Conservation (phyloP, 495 filamentous ascomycete species). For the Tuber magnatum region DNA sequence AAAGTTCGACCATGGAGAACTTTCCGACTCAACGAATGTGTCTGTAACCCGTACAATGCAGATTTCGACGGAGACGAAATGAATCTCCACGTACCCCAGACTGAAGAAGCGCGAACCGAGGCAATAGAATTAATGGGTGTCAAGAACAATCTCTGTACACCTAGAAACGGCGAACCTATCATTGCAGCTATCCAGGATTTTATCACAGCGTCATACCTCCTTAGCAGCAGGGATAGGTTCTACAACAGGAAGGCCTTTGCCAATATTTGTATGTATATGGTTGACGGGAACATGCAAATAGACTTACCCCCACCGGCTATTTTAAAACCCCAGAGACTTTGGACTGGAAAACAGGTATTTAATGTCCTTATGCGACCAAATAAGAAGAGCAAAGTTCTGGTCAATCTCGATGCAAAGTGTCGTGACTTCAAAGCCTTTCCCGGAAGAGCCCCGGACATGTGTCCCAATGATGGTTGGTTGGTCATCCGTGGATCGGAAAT, state of each 20-base stretch:
- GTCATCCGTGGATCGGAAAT: constrained; percentile 93
- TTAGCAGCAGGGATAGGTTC: constrained; percentile 90
- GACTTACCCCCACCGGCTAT: constrained; percentile 82
- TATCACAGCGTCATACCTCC: constrained; percentile 85
- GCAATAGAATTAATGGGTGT: constrained; percentile 97
- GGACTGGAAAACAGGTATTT: constrained; percentile 98
- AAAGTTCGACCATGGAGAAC: constrained; percentile 93
- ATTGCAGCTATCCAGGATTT: constrained; percentile 98
- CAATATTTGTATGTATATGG: constrained; percentile 89
- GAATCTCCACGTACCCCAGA: constrained; percentile 97
- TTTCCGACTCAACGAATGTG: constrained; percentile 95
- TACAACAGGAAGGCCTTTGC: constrained; percentile 78
- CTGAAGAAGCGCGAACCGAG: constrained; percentile 90
- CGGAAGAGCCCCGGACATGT: constrained; percentile 61
- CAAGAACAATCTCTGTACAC: constrained; percentile 88
- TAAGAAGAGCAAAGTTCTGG: constrained; percentile 64
- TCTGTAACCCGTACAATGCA: constrained; percentile 96
- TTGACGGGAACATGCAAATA: constrained; percentile 67
- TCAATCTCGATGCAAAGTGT: constrained; percentile 90
- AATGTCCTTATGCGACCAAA: constrained; percentile 92
- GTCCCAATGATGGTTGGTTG: constrained; percentile 75
- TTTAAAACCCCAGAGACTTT: constrained; percentile 75
- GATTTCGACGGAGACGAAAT: constrained; percentile 99
- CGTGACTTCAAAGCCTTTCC: constrained; percentile 62
- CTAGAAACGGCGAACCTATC: constrained; percentile 96